Conservation (phyloP, 1,284 basidiomycete species). For the Neonothopanus nambi region DNA sequence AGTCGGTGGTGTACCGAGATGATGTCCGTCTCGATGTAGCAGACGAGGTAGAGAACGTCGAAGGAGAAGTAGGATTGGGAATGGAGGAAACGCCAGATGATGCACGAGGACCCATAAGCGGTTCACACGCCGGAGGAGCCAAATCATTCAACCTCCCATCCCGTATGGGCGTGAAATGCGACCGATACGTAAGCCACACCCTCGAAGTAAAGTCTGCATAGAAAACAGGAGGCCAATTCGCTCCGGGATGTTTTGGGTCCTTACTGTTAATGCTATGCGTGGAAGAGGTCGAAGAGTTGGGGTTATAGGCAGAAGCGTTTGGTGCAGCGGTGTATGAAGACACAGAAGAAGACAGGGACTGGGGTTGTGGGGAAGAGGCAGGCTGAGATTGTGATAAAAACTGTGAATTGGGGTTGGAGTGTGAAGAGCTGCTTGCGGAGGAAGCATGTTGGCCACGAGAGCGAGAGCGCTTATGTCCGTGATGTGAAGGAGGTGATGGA, state of each 20-base stretch:
- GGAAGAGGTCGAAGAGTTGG: slow-evolving; percentile 21
- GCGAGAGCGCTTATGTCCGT: slow-evolving; percentile 32
- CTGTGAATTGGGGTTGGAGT: neutral
- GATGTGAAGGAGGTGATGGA: slow-evolving; percentile 8
- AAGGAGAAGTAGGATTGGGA: slow-evolving; percentile 7
- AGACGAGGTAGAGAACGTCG: neutral
- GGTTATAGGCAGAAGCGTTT: slow-evolving; percentile 16
- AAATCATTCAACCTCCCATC: slow-evolving; percentile 64
- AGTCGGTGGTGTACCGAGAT: slow-evolving; percentile 10
- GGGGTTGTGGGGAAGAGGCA: slow-evolving; percentile 13
- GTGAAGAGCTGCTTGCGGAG: neutral
- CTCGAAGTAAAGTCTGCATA: slow-evolving; percentile 89
- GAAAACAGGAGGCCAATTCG: slow-evolving; percentile 78
- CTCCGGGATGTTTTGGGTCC: slow-evolving; percentile 43
- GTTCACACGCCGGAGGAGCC: slow-evolving; percentile 25
- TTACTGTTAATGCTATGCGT: slow-evolving; percentile 29
- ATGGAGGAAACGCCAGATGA: neutral
- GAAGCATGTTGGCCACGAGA: slow-evolving; percentile 11
- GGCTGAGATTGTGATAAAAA: slow-evolving; percentile 15
- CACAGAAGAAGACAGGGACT: slow-evolving; percentile 45
- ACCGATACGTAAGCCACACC: slow-evolving; percentile 93
- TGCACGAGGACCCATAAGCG: slow-evolving; percentile 2
- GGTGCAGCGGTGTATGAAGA: slow-evolving; percentile 40
- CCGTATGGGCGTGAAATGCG: slow-evolving; percentile 81
- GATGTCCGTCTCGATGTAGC: slow-evolving; percentile 1